Base-by-base conservation (phyloP, 148 eudicot species). In the Chenopodium berlandieri region DNA sequence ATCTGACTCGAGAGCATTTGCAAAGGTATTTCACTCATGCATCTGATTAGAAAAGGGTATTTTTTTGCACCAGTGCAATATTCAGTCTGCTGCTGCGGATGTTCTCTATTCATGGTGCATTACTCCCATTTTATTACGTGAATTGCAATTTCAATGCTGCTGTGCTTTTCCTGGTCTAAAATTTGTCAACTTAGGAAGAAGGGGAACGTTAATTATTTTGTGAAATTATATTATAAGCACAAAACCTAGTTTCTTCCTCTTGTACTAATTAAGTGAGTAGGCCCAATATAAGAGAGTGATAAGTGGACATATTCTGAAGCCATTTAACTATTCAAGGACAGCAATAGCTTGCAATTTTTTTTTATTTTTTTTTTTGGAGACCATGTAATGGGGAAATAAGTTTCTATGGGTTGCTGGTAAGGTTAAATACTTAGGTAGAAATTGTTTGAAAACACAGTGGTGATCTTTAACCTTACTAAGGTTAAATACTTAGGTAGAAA, bases 1-100 rank as follows among this genome's bases (percentile, higher is more conserved):
- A 96, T 88, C 88, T 96, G 83, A 92, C 92, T 65, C 91, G 97
- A 76, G 99, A 96, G 52, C 87, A 94, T 83, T 83, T 96, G 84
- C 97, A 87, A 83, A 93, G 94, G 98, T 95, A 93, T 75, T 78
- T 63, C 67, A 75, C 19, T 30, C 20, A 31, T 44, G 32, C 22
- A 71, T 44, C 58, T 82, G 19, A 71, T 31, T 30, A 12, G 10
- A n/a, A 44, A 64, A 69, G 34, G 63, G 31, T n/a, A 1, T 54
- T 50, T 69, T 12, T 22, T 73, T 9, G 14, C 0, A 37, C 44
- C 44, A 1, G 23, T 60, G 46, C 31, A 63, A 62, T 44, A 37
- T 22, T 77, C 56, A 32, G 11, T 14, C 1, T 76, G 37, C 69
- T 19, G 17, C 40, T n/a, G 68, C 16, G 27, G 11, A 44, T 27